These are phyloP conservation scores for Taphrina pruni DNA, from an alignment of 1,139 yeast species.

Conservation along the genomic window DNA sequence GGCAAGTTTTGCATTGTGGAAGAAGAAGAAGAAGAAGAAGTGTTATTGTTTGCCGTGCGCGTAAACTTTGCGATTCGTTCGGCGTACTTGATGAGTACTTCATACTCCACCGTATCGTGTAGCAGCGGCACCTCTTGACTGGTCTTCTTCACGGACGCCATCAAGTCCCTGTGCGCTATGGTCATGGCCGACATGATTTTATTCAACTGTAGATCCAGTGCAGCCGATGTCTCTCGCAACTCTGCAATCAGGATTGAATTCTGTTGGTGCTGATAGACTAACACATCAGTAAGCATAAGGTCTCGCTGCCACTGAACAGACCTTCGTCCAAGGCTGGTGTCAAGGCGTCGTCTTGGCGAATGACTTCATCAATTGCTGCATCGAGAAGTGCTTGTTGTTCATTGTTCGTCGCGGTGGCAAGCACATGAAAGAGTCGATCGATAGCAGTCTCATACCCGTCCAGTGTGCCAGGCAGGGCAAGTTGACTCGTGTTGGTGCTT, in stretches of 20 bases:
- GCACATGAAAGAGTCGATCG: conserved; percentile 4
- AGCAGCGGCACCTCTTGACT: conserved; percentile 12
- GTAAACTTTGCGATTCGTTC: conserved; percentile 23
- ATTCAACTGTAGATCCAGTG: neutral
- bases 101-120: conserved; percentile 17
- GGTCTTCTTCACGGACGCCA: neutral
- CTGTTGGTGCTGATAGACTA: conserved; percentile 20
- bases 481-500: neutral
- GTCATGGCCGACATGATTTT: conserved; percentile 25
- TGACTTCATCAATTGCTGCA: conserved; percentile 16
- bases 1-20: conserved; percentile 7
- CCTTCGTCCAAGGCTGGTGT: conserved; percentile 22
- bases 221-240: conserved; percentile 4
- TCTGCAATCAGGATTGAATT: conserved; percentile 3
- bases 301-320: neutral
- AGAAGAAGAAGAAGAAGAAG: neutral
- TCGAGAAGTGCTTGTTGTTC: neutral
- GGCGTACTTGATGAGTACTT: conserved; percentile 21
- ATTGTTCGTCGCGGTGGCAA: neutral
- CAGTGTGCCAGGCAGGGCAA: neutral
- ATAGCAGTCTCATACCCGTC: conserved; percentile 21
- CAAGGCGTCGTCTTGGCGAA: conserved; percentile 6
- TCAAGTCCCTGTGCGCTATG: conserved; percentile 1
- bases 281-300: too few species aligned
- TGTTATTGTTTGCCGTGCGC: neutral